phyloP scores from a whole-genome alignment of 1,139 yeast species.

The Debaryomycetaceae sp. region DNA sequence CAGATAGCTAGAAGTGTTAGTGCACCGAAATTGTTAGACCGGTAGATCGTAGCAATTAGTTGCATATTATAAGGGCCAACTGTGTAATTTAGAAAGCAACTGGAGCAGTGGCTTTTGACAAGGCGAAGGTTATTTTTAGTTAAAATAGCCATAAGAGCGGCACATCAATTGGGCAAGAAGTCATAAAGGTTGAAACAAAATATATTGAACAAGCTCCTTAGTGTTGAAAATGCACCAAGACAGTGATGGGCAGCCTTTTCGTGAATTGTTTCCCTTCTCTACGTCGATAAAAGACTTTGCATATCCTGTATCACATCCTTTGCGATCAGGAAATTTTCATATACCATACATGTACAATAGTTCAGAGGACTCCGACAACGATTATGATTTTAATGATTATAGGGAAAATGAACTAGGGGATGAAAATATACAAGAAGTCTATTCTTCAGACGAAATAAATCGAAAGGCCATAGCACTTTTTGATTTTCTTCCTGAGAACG shows the following conservation, averaged over 20 bases:
- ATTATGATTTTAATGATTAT: constrained; percentile 3
- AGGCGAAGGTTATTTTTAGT: neutral
- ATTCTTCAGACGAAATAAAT: constrained; percentile 37
- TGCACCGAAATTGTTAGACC: neutral
- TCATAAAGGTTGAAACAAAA: neutral
- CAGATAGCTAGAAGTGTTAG: neutral
- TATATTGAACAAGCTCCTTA: neutral
- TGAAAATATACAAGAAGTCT: constrained; percentile 5
- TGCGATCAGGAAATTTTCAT: constrained; percentile 52
- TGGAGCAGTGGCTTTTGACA: neutral
- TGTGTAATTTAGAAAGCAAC: neutral
- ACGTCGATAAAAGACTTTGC: constrained; percentile 74
- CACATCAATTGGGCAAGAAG: neutral
- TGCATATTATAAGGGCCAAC: too few relatives aligned
- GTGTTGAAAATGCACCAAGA: neutral
- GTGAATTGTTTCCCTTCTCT: constrained; percentile 18
- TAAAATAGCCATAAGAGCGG: neutral
- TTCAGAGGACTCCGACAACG: constrained; percentile 6
- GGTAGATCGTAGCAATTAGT: neutral
- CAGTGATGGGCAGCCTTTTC: constrained; percentile 2
- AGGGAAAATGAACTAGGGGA: constrained; percentile 17
- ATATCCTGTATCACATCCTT: constrained; percentile 61
- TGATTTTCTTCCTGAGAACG: constrained; percentile 90
- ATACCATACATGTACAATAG: constrained; percentile 9
- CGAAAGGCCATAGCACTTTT: constrained; percentile 78